Percentiles rank a stretch among this genome's conserved stretches.
These are phyloP conservation scores for Cinnamomum micranthum DNA, from an alignment of 164 flowering plant genomes.

Conservation along the genomic window DNA sequence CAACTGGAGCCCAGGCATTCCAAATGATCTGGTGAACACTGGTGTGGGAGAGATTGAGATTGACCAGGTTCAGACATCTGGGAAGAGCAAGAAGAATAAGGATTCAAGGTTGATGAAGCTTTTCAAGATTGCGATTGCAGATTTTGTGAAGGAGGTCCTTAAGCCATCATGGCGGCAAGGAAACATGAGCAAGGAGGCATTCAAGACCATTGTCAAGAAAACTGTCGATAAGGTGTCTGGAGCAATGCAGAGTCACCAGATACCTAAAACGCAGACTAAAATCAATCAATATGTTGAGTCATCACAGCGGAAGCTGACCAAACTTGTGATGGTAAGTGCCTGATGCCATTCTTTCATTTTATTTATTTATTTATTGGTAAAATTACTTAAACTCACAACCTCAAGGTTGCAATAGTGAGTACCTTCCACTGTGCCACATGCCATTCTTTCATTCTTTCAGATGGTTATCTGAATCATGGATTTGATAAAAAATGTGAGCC, in stretches of 20 bases:
- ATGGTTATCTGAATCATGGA: too few relatives aligned
- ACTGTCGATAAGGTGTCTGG: slow-evolving; percentile 95
- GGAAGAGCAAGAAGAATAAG: slow-evolving; percentile 61
- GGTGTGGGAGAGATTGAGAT: slow-evolving; percentile 64
- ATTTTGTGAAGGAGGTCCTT: slow-evolving; percentile 90
- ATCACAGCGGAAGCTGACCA: slow-evolving; percentile 76
- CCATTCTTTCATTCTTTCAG: too few relatives aligned
- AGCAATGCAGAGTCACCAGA: slow-evolving; percentile 74
- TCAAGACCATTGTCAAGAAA: slow-evolving; percentile 96
- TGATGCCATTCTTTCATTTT: too few relatives aligned
- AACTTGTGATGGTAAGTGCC: slow-evolving; percentile 81
- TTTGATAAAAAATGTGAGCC: too few relatives aligned
- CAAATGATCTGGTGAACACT: slow-evolving; percentile 31
- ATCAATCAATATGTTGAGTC: slow-evolving; percentile 84
- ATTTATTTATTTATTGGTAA: too few relatives aligned
- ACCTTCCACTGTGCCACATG: too few relatives aligned
- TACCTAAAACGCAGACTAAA: slow-evolving; percentile 84
- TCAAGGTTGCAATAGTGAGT: too few relatives aligned
- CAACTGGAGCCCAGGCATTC: slow-evolving; percentile 34
- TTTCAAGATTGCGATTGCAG: slow-evolving; percentile 74
- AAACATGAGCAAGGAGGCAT: slow-evolving; percentile 98
- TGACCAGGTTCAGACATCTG: slow-evolving; percentile 60
- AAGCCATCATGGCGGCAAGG: slow-evolving; percentile 99
- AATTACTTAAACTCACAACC: too few relatives aligned
- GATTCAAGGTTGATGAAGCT: slow-evolving; percentile 78